Base-by-base conservation (phyloP, 2,329 filamentous ascomycete species). In the Trichoderma atrobrunneum region DNA sequence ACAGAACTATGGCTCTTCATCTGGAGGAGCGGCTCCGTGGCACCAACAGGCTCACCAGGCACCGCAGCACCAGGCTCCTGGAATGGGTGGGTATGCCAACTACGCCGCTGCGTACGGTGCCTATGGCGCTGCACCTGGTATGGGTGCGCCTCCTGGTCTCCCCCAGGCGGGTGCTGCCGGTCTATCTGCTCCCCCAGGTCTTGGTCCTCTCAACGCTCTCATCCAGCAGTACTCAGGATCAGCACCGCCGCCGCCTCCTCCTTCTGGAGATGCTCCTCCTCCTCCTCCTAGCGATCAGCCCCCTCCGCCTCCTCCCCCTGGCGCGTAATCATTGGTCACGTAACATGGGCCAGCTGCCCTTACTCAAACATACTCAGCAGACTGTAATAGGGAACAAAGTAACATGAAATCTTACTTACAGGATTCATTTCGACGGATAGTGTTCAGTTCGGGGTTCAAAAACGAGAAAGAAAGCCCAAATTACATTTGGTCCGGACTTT, bases 161-260 rank as follows among this genome's bases (percentile, higher is more conserved):
- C 81, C 77, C 73, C 76, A 78, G 59, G 82, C 82, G 74, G 84
- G 84, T 72, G 82, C 83, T 70, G 83, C 83, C 74, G 86, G 85
- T 67, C 83, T 90, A 59, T 83, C 84, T 73, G 86, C 85, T 72
- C 87, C 87, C 60, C 87, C 88, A 77, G 86, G 84, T 73, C 83
- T 88, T 28, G 86, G 87, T 73, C 89, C 88, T 54, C 84, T 91
- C 73, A 90, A 87, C 78, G 88, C 89, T 61, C 84, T 93, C 72
- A 90, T 92, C 77, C 89, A 92, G 80, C 90, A 91, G 77, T 93
- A 89, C 74, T 85, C 87, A 51, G 83, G 83, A 74, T 84, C 85
- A 62, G 82, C 81, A 36, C 84, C 86, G 71, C 90, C 90, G 30
- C 88, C 90, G 1, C 88, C 89, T n/a, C 88, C 89, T 24, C 87